Base-by-base conservation (phyloP, 1,284 basidiomycete genomes). In the Cryptococcus jaspeensis region DNA sequence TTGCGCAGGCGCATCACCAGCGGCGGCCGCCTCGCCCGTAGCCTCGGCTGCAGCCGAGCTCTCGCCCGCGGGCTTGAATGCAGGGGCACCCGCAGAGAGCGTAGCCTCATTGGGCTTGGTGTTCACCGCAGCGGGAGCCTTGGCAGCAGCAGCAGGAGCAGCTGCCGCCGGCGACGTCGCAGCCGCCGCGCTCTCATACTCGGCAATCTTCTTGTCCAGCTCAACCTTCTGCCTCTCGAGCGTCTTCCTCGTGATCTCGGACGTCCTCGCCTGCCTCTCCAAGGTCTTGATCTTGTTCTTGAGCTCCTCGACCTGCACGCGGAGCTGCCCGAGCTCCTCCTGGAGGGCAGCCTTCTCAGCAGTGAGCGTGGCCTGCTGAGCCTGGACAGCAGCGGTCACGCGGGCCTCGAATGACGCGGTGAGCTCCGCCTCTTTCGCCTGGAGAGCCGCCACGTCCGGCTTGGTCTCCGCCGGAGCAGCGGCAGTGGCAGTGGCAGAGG, bases 171-270 rank as follows among this genome's bases (percentile, higher is more conserved):
- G 23, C 15, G 52, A 25, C 1, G 52, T 36, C 4, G 50, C 37
- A 16, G 40, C 28, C 3, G 50, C n/a, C 13, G 54, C 22, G 5
- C 38, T 35, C 11, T 40, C 9, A 25, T 50, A 48, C 50, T 38
- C 62, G 53, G 65, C 66, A 39, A 71, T 45, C 56, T 72, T 73
- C 44, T 65, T 53, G 48, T 75, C 72, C 18, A 62, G 60, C 20
- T 66, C 66, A 16, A 59, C 56, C 50, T 69, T 70, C 40, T 69
- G 66, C 53, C 60, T 53, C 51, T 74, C 73, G 43, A 76, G 57
- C 13, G 71, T 74, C 62, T 74, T 74, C 43, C 73, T 57, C 39
- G 66, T 57, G 35, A 74, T 73, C 50, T 76, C 72, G 1, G 67
- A 69, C 6, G 69, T 76, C 53, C 65, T 68, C 9, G 63, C 55